A percentile compares a stretch with the other conserved stretches of the same genome.
Conservation (phyloP, 805 yeast species). For the Tetrapisispora arboricola region DNA sequence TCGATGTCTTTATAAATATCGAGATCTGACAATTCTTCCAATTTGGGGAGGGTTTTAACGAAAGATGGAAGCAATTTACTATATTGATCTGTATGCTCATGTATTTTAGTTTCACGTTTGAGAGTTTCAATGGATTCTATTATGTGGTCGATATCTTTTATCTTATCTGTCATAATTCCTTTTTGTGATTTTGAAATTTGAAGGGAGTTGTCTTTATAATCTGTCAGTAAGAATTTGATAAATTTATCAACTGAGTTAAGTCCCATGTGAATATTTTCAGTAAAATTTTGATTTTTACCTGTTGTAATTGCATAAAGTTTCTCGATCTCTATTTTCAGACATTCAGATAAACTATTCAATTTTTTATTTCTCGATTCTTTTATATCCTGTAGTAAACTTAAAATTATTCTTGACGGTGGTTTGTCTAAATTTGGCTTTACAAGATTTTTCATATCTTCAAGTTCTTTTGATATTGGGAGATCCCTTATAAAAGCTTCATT, state of each 20-base stretch:
- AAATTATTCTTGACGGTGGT: background rate
- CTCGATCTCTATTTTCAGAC: background rate
- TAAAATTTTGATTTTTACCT: background rate
- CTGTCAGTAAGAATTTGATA: conserved; percentile 1
- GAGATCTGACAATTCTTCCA: conserved; percentile 9
- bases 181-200: conserved; percentile 13
- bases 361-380: background rate
- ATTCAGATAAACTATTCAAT: background rate
- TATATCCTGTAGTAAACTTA: background rate
- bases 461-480: background rate
- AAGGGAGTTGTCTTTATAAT: conserved; percentile 6
- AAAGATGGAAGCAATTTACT: background rate
- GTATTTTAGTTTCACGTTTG: background rate
- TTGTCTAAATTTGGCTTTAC: background rate
- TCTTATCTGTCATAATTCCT: conserved; percentile 6
- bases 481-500: background rate
- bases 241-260: background rate
- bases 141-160: conserved; percentile 1
- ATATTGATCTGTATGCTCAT: background rate
- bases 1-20: conserved; percentile 8
- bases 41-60: conserved; percentile 8
- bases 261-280: background rate
- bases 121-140: background rate
- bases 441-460: background rate
- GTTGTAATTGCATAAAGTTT: background rate